A percentile compares a stretch with the other conserved stretches of the same genome.
These are phyloP conservation scores for Gautieria morchelliformis DNA, from an alignment of 768 basidiomycete genomes.

Conservation along the genomic window DNA sequence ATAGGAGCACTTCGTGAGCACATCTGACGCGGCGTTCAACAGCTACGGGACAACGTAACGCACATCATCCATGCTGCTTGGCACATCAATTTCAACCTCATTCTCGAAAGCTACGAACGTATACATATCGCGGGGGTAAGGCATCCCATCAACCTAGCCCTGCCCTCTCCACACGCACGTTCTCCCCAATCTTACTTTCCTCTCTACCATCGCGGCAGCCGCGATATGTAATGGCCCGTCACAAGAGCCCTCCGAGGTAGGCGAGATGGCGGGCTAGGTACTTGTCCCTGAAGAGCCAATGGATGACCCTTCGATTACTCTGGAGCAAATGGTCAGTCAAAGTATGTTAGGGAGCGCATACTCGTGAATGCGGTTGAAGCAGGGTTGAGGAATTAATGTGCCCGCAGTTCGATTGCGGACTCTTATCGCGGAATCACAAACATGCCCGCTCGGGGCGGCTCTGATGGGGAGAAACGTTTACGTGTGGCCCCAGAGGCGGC, in stretches of 20 bases:
- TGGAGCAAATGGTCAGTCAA: constrained; percentile 33
- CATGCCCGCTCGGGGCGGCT: too few species aligned
- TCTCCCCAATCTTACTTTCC: not conserved
- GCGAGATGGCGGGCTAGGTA: too few species aligned
- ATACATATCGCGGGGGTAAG: constrained; percentile 10
- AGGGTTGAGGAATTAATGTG: not conserved
- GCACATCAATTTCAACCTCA: too few species aligned
- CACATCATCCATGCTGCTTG: too few species aligned
- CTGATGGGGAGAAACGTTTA: too few species aligned
- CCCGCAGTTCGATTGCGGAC: too few species aligned
- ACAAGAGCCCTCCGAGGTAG: too few species aligned
- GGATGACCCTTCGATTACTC: constrained; percentile 22
- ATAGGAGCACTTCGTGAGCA: too few species aligned
- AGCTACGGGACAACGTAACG: not conserved
- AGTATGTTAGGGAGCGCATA: constrained; percentile 15
- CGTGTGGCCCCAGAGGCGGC: too few species aligned
- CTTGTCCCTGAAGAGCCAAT: constrained; percentile 23
- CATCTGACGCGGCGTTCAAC: too few species aligned
- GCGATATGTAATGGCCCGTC: not conserved
- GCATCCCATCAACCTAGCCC: constrained; percentile 9
- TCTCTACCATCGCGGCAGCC: not conserved
- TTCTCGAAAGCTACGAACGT: too few species aligned
- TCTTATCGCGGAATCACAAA: too few species aligned
- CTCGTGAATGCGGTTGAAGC: not conserved
- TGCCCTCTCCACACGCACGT: constrained; percentile 2